Percentiles rank a stretch among this genome's conserved stretches.
Evolutionary conservation across 2,329 filamentous ascomycete genomes (phyloP).

Genomic region (Cytospora schulzeri): DNA sequence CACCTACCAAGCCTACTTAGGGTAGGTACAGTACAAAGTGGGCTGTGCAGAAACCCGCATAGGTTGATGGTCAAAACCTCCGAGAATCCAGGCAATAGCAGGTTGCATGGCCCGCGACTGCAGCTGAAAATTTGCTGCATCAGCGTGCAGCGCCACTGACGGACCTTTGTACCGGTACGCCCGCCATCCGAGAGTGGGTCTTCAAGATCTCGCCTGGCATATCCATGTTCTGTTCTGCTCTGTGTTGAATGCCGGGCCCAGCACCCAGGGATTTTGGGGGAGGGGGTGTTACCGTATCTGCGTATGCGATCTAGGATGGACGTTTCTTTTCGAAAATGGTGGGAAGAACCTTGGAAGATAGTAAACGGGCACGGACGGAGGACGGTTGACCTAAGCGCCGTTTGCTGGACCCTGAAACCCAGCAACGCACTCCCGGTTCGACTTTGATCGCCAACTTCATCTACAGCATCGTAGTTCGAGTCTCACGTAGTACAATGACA

Average conservation of each 20-base stretch:
- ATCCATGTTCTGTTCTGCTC: conserved; percentile 25
- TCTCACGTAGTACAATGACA: conserved; percentile 21
- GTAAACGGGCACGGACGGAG: conserved; percentile 15
- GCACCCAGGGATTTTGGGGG: conserved; percentile 5
- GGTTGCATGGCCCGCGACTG: conserved; percentile 32
- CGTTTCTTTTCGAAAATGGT: neutral
- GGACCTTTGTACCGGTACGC: conserved; percentile 23
- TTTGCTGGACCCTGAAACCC: conserved; percentile 21
- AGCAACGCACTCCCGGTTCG: conserved; percentile 14
- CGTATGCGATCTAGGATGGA: conserved; percentile 13
- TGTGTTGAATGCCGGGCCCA: conserved; percentile 17
- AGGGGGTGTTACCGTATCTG: too few species aligned
- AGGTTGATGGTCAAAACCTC: conserved; percentile 38
- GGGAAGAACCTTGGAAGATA: conserved; percentile 10
- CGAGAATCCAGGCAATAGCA: conserved; percentile 35
- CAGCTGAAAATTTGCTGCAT: conserved; percentile 39
- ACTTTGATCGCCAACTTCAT: conserved; percentile 14
- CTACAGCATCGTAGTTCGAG: conserved; percentile 11
- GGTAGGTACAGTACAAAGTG: conserved; percentile 28
- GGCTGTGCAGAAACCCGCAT: conserved; percentile 42
- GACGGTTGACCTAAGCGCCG: conserved; percentile 17
- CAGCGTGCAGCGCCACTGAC: conserved; percentile 36
- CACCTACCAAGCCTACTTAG: too few species aligned
- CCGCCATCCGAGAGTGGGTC: conserved; percentile 14
- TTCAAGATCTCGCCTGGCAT: conserved; percentile 22